Percentiles rank a stretch among this genome's conserved stretches.
phyloP scores from a whole-genome alignment of 2,329 filamentous ascomycete genomes.

The Triangularia verruculosa region DNA sequence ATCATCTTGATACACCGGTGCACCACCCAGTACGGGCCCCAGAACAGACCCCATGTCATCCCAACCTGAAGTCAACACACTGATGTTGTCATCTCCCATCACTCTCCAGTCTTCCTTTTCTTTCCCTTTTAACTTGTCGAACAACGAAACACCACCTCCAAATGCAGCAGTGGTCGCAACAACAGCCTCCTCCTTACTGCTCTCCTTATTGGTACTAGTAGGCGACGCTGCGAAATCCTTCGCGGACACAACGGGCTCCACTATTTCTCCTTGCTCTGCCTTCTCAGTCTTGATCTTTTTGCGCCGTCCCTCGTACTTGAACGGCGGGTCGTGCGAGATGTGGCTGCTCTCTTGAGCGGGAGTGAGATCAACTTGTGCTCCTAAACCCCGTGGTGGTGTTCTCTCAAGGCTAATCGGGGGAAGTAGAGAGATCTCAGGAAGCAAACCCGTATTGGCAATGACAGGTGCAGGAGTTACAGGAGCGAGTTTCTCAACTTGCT shows the following conservation, averaged over 20 bases:
- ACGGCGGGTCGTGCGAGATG: conserved; percentile 38
- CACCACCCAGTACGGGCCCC: neutral
- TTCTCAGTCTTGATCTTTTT: conserved; percentile 36
- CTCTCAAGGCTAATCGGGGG: neutral
- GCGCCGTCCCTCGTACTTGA: conserved; percentile 35
- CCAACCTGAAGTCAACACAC: neutral
- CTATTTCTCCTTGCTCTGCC: conserved; percentile 27
- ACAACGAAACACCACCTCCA: conserved; percentile 34
- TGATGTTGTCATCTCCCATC: conserved; percentile 8
- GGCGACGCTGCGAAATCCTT: conserved; percentile 27
- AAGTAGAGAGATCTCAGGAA: neutral
- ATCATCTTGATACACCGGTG: neutral
- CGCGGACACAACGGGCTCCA: conserved; percentile 30
- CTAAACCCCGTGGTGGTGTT: conserved; percentile 11
- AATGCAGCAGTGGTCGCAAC: conserved; percentile 30
- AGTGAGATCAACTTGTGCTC: conserved; percentile 30
- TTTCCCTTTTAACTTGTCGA: conserved; percentile 31
- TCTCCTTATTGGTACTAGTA: conserved; percentile 15
- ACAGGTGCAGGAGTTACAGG: neutral
- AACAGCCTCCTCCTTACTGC: conserved; percentile 25
- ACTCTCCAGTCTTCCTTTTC: conserved; percentile 10
- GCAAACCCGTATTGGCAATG: neutral
- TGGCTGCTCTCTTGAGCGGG: conserved; percentile 32
- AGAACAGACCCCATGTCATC: neutral
- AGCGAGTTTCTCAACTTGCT: neutral